A percentile compares a stretch with the other conserved stretches of the same genome.
Conservation (phyloP, 2,329 filamentous ascomycete genomes). For the Fusarium sp. region DNA sequence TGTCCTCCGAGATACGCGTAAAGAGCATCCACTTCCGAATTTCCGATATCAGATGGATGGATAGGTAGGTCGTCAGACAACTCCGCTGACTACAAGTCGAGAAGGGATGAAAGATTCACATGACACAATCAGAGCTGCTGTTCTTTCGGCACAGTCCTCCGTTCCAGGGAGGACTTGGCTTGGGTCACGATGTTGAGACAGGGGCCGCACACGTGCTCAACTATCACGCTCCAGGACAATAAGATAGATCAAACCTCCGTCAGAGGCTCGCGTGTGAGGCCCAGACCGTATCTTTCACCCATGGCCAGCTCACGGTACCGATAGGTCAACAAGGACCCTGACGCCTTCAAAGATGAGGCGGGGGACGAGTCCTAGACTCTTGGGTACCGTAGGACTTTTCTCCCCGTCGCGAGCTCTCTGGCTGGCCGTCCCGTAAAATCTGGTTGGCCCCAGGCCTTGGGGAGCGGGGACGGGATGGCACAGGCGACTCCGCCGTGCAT, state of each 20-base stretch:
- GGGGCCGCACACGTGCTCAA: constrained; percentile 29
- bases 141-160: not conserved
- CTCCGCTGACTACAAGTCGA: not conserved
- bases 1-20: not conserved
- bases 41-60: not conserved
- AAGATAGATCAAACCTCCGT: not conserved
- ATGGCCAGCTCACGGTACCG: not conserved
- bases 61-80: not conserved
- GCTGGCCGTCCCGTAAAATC: constrained; percentile 17
- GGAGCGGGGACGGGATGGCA: constrained; percentile 32
- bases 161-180: not conserved
- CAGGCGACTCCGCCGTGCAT: constrained; percentile 36
- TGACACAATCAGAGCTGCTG: not conserved
- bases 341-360: not conserved
- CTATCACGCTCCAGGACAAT: not conserved
- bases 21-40: not conserved
- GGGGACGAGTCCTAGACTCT: constrained; percentile 29
- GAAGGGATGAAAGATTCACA: not conserved
- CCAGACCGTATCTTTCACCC: constrained; percentile 6
- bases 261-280: not conserved
- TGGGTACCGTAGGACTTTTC: constrained; percentile 35
- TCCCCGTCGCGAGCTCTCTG: constrained; percentile 9
- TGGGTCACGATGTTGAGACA: constrained; percentile 7
- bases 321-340: not conserved
- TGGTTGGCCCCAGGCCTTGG: constrained; percentile 13